Percentiles rank a stretch among this genome's conserved stretches.
Conservation (phyloP, 2,329 filamentous ascomycete genomes). For the Stemphylium lycopersici region DNA sequence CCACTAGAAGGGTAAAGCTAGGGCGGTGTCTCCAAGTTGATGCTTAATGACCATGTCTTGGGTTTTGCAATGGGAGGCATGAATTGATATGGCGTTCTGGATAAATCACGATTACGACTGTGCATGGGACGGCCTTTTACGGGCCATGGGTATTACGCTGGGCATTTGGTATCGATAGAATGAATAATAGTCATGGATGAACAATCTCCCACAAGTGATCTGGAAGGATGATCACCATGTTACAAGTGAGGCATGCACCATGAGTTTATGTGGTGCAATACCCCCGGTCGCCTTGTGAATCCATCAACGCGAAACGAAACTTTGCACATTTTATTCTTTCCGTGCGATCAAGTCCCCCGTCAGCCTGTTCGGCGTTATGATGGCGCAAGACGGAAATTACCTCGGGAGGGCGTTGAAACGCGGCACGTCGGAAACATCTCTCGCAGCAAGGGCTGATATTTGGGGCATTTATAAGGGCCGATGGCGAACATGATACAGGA, state of each 20-base stretch:
- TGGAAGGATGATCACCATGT: not conserved
- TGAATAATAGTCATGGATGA: slow-evolving; percentile 4
- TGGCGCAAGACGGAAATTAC: not conserved
- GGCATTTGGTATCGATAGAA: not conserved
- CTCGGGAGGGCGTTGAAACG: slow-evolving; percentile 10
- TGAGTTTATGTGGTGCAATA: not conserved
- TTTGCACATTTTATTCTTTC: not conserved
- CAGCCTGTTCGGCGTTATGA: not conserved
- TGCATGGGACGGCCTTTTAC: not conserved
- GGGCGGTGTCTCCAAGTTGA: not conserved
- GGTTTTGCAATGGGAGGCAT: not conserved
- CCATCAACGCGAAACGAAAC: slow-evolving; percentile 4
- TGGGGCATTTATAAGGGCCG: slow-evolving; percentile 5
- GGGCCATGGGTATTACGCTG: not conserved
- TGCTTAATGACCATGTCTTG: not conserved
- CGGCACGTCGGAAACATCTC: not conserved
- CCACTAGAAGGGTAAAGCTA: slow-evolving; percentile 7
- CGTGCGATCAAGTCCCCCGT: not conserved
- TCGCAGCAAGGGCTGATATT: not conserved
- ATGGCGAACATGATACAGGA: not conserved
- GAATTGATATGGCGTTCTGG: slow-evolving; percentile 4
- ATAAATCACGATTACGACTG: not conserved
- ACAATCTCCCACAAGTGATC: not conserved
- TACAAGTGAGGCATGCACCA: not conserved
- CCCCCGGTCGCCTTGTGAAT: not conserved